phyloP scores from a whole-genome alignment of 1,284 basidiomycete species.

The Ceratobasidium sp. region DNA sequence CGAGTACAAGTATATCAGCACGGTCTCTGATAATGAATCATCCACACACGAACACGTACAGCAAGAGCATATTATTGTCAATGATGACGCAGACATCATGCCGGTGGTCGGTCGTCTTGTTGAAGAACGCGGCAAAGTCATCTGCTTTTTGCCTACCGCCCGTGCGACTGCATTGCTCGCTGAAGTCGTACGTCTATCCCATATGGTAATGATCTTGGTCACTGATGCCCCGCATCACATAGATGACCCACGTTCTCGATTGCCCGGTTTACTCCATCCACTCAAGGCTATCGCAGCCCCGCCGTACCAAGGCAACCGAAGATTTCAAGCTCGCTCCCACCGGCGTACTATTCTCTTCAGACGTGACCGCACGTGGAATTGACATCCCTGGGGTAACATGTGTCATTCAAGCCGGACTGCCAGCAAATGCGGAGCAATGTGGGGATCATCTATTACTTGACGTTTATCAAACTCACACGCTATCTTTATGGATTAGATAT shows the following conservation, averaged over 20 bases:
- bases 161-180: constrained; percentile 67
- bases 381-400: constrained; percentile 62
- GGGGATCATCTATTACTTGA: constrained; percentile 40
- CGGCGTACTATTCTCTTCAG: constrained; percentile 60
- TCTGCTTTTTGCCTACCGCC: constrained; percentile 77
- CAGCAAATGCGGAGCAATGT: constrained; percentile 57
- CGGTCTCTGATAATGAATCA: constrained; percentile 67
- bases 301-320: constrained; percentile 62
- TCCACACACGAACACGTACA: constrained; percentile 75
- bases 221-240: constrained; percentile 56
- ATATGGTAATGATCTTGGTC: constrained; percentile 47
- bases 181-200: constrained; percentile 57
- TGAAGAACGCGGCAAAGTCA: constrained; percentile 58
- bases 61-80: constrained; percentile 62
- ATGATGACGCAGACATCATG: constrained; percentile 58
- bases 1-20: constrained; percentile 69
- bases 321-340: constrained; percentile 61
- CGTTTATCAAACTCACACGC: neutral
- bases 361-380: constrained; percentile 63
- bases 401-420: constrained; percentile 67
- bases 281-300: constrained; percentile 59
- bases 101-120: constrained; percentile 57
- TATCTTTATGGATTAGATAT: constrained; percentile 50
- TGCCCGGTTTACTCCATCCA: constrained; percentile 61
- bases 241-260: constrained; percentile 41